Percentiles rank a stretch among this genome's conserved stretches.
Conservation (phyloP, 495 filamentous ascomycete genomes). For the Aspergillus incahuasiensis region DNA sequence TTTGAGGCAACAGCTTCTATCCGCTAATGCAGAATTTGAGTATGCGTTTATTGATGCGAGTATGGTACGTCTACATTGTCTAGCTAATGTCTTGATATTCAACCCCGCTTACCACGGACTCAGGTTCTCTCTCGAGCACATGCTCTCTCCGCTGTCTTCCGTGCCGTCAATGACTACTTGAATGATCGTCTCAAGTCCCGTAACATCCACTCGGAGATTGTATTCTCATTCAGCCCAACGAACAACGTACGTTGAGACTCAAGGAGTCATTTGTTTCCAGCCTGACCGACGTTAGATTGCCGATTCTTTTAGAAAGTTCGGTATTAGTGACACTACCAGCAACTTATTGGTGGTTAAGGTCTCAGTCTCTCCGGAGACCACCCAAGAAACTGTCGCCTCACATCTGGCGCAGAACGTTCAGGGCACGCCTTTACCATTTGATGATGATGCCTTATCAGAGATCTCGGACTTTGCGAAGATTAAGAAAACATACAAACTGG, state of each 20-base stretch:
- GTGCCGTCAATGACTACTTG: constrained; percentile 64
- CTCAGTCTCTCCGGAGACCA: constrained; percentile 39
- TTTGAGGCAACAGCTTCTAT: constrained; percentile 74
- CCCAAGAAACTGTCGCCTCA: constrained; percentile 49
- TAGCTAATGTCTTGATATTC: not conserved
- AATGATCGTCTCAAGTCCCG: constrained; percentile 63
- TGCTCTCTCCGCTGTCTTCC: constrained; percentile 69
- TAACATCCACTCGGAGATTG: constrained; percentile 91
- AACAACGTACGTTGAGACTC: constrained; percentile 64
- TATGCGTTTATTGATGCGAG: constrained; percentile 90
- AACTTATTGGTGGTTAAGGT: constrained; percentile 76
- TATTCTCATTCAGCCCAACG: constrained; percentile 73
- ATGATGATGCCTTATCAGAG: constrained; percentile 53
- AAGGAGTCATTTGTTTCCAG: not conserved
- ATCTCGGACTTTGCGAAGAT: constrained; percentile 65
- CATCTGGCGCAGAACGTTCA: constrained; percentile 62
- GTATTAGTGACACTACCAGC: constrained; percentile 65
- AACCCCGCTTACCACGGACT: constrained; percentile 12
- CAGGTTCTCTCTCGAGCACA: constrained; percentile 67
- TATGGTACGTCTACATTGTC: constrained; percentile 39
- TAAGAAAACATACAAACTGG: constrained; percentile 79
- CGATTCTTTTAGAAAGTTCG: constrained; percentile 84
- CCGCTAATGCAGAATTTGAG: constrained; percentile 76
- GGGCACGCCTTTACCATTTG: constrained; percentile 57
- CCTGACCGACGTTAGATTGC: constrained; percentile 62